Percentiles rank a stretch among this genome's conserved stretches.
Conservation (phyloP, 805 yeast species). For the Dipodascus albidus region DNA sequence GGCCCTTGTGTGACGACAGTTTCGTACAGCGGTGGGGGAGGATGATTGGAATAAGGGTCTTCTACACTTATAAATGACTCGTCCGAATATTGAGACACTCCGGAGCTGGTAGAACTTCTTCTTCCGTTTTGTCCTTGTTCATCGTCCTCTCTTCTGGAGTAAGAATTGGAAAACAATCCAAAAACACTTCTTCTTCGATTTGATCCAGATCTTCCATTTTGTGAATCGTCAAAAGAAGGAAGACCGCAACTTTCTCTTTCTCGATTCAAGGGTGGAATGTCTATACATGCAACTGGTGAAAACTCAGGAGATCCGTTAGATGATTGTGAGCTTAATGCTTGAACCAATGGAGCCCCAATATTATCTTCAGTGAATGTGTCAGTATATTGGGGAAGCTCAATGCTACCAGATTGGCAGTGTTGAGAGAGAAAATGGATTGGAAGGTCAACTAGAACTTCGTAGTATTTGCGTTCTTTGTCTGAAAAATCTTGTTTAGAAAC, state of each 20-base stretch:
- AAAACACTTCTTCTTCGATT: too few relatives aligned
- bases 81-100: neutral
- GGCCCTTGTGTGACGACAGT: neutral
- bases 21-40: neutral
- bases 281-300: neutral
- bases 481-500: slow-evolving; percentile 5
- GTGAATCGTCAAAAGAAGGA: slow-evolving; percentile 2
- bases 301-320: neutral
- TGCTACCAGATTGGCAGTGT: neutral
- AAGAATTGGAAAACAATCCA: too few relatives aligned
- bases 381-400: neutral
- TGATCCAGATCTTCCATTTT: too few relatives aligned
- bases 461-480: slow-evolving; percentile 6
- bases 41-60: neutral
- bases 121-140: too few relatives aligned
- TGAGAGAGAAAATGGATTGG: slow-evolving; percentile 4
- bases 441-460: slow-evolving; percentile 7
- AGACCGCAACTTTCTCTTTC: neutral
- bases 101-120: neutral
- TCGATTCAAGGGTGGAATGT: neutral
- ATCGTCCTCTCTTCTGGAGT: too few relatives aligned
- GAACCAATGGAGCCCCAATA: neutral
- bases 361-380: neutral
- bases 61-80: neutral
- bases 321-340: neutral